Base-by-base conservation (phyloP, 1,284 basidiomycete genomes). In the Cystobasidium slooffiae region DNA sequence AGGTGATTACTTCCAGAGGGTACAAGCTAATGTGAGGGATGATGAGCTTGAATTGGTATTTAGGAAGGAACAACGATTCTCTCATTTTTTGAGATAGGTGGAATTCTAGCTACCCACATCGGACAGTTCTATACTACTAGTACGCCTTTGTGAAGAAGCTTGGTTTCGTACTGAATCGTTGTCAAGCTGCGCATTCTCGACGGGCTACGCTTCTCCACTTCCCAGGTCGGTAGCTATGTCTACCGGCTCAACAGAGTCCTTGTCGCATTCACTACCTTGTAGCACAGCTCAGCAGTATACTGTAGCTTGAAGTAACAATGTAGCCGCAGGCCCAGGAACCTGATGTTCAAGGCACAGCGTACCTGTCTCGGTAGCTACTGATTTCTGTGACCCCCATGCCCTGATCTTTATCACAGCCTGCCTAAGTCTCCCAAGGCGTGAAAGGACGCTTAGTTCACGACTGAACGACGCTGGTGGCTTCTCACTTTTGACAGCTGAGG, bases 31-130 rank as follows among this genome's bases (percentile, higher is more conserved):
- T 37, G 77, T 80, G 14, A 68, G 77, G 1, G 76, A 78, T 44
- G 77, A 77, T 1, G 79, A 80, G 49, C 37, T 80, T 52, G 78
- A 77, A 52, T 75, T 74, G 12, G 76, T 76, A 10, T 46, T 80
- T 43, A 72, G 76, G 63, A 76, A 79, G 69, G 79, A 80, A 61
- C 72, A 75, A 6, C 14, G 56, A 59, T 65, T 80, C 47, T 72
- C 63, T 55, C 59, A 66, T 56, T 76, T 63, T 62, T 51, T 76
- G 20, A 43, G 67, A 37, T 76, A 31, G 39, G 14, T 10, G 37
- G 22, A 61, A 14, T 14, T 14, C 2, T 14, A 31, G 31, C 9
- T 44, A 3, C 39, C 9, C 6, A 61, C 41, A 16, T 4, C 16
- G 14, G 24, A 18, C 24, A 18, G 3, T 3, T 12, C 22, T n/a